Percentiles rank a stretch among this genome's conserved stretches.
Evolutionary conservation across 1,139 yeast genomes (phyloP).

Genomic region (Geotrichum carabidarum): DNA sequence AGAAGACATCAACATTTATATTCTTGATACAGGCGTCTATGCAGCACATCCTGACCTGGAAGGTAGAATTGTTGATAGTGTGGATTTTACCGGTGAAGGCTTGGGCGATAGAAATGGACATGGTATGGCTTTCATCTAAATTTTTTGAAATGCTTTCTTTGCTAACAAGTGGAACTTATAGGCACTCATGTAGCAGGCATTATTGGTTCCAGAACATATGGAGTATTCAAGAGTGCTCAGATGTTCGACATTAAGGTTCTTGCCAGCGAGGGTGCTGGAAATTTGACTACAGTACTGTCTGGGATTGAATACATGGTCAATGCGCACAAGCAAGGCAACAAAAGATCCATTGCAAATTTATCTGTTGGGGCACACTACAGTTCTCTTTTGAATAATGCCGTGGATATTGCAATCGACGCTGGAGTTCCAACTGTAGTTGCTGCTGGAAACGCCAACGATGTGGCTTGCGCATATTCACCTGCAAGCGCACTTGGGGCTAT

Average conservation of each 20-base stretch:
- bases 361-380: constrained; percentile 74
- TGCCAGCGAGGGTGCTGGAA: constrained; percentile 61
- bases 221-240: constrained; percentile 67
- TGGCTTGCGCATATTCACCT: constrained; percentile 79
- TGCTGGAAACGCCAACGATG: constrained; percentile 76
- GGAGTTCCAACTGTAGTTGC: constrained; percentile 81
- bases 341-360: constrained; percentile 67
- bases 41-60: constrained; percentile 59
- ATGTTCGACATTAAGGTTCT: constrained; percentile 73
- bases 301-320: constrained; percentile 76
- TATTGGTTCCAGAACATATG: constrained; percentile 69
- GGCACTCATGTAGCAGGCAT: constrained; percentile 91
- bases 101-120: constrained; percentile 67
- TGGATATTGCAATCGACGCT: constrained; percentile 63
- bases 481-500: constrained; percentile 69
- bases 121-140: constrained; percentile 32
- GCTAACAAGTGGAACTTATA: constrained; percentile 1
- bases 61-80: constrained; percentile 55
- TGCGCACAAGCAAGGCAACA: constrained; percentile 44
- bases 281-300: constrained; percentile 54
- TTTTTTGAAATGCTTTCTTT: background rate
- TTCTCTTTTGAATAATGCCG: constrained; percentile 63
- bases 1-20: constrained; percentile 59
- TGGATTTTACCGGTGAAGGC: constrained; percentile 60
- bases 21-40: constrained; percentile 74